Conservation (phyloP, 2,329 filamentous ascomycete genomes). For the Clathrospora elynae region DNA sequence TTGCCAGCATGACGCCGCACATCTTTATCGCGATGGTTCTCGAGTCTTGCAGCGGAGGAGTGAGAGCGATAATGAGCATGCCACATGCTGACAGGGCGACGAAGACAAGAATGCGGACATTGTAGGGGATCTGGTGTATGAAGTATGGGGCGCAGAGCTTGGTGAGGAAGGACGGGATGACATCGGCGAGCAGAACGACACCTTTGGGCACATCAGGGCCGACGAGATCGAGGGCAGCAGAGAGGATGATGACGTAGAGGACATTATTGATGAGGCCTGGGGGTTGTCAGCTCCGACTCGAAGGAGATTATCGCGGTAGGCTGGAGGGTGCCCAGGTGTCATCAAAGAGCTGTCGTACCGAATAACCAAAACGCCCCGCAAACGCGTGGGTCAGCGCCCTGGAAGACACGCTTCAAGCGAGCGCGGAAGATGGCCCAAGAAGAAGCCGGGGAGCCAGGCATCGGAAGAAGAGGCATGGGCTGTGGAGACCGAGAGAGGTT, state of each 20-base stretch:
- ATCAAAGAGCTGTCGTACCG: slow-evolving; percentile 60
- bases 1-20: slow-evolving; percentile 81
- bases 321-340: not conserved
- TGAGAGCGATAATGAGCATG: slow-evolving; percentile 87
- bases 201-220: slow-evolving; percentile 85
- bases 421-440: slow-evolving; percentile 77
- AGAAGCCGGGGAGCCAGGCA: slow-evolving; percentile 63
- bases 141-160: slow-evolving; percentile 93
- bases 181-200: slow-evolving; percentile 89
- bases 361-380: slow-evolving; percentile 90
- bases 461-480: slow-evolving; percentile 53
- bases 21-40: slow-evolving; percentile 75
- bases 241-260: slow-evolving; percentile 95
- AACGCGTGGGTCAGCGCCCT: slow-evolving; percentile 71
- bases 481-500: slow-evolving; percentile 5
- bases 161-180: slow-evolving; percentile 84
- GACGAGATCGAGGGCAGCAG: slow-evolving; percentile 92
- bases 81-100: slow-evolving; percentile 76
- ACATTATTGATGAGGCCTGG: slow-evolving; percentile 93
- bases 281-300: slow-evolving; percentile 6
- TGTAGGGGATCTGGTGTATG: slow-evolving; percentile 85
- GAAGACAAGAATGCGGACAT: slow-evolving; percentile 73
- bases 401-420: slow-evolving; percentile 66
- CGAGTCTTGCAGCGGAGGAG: slow-evolving; percentile 64
- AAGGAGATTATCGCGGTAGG: not conserved